phyloP scores from a whole-genome alignment of 2,329 filamentous ascomycete genomes.

The Tolypocladium endophyticum region DNA sequence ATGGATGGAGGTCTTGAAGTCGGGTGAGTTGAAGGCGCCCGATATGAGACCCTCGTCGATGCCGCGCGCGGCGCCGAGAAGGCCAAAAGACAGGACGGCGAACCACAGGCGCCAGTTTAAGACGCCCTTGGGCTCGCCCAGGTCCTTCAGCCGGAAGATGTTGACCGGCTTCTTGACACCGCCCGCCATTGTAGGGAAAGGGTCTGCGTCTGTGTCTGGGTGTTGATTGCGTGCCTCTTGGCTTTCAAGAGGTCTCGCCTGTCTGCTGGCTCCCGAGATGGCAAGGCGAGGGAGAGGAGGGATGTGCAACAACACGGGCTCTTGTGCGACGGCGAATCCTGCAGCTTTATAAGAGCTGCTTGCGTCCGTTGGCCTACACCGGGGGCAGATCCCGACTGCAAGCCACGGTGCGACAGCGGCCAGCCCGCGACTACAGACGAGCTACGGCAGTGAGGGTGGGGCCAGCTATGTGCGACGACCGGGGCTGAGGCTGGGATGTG shows the following conservation, averaged over 20 bases:
- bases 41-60: constrained; percentile 74
- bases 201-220: not conserved
- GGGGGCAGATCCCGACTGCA: not conserved
- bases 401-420: not conserved
- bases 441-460: not conserved
- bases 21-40: constrained; percentile 56
- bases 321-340: not conserved
- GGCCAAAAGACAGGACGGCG: constrained; percentile 60
- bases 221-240: not conserved
- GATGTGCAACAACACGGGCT: not conserved
- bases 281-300: not conserved
- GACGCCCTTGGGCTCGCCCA: constrained; percentile 57
- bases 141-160: constrained; percentile 53
- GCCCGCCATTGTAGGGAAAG: constrained; percentile 31
- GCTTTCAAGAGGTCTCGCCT: not conserved
- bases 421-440: not conserved
- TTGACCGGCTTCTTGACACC: constrained; percentile 46
- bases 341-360: not conserved
- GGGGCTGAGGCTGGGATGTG: not conserved
- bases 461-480: not conserved
- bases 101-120: constrained; percentile 76
- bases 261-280: not conserved
- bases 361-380: not conserved
- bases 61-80: constrained; percentile 68
- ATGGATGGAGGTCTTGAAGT: constrained; percentile 51